Conservation (phyloP, 805 yeast species). For the Tetrapisispora namnaoensis region DNA sequence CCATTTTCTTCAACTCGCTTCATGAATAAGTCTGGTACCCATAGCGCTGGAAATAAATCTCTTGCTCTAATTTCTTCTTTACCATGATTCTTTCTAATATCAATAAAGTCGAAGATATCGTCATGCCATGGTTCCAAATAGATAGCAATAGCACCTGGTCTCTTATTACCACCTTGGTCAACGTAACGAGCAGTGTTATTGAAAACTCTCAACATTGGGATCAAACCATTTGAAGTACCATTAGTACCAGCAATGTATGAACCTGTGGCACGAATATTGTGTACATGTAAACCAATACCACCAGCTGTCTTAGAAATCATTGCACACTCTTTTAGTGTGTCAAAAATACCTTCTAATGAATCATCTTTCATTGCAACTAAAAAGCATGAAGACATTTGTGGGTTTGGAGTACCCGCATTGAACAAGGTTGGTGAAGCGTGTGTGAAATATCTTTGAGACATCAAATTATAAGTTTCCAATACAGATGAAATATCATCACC, state of each 20-base stretch:
- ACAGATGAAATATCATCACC: constrained; percentile 51
- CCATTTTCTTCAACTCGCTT: constrained; percentile 67
- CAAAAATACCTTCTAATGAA: constrained; percentile 88
- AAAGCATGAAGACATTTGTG: constrained; percentile 88
- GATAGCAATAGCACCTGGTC: constrained; percentile 94
- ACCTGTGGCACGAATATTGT: constrained; percentile 76
- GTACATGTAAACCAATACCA: constrained; percentile 83
- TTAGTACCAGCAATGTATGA: constrained; percentile 82
- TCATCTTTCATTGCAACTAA: constrained; percentile 83
- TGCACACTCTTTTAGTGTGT: constrained; percentile 78
- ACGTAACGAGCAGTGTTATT: constrained; percentile 93
- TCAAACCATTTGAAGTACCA: constrained; percentile 82
- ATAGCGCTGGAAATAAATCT: constrained; percentile 80
- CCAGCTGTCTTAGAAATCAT: constrained; percentile 89
- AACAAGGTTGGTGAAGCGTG: constrained; percentile 93
- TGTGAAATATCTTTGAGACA: constrained; percentile 78
- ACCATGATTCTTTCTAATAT: constrained; percentile 86
- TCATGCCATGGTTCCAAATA: constrained; percentile 96
- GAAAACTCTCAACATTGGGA: constrained; percentile 89
- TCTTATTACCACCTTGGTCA: constrained; percentile 94
- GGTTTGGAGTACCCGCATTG: constrained; percentile 79
- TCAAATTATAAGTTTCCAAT: constrained; percentile 70
- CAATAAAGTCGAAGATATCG: constrained; percentile 76
- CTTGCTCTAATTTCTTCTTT: constrained; percentile 88
- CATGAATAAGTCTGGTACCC: constrained; percentile 95